Evolutionary conservation across 768 basidiomycete genomes (phyloP), one percentile per base, ranked within the genome.

Genomic region (Rhodotorula sphaerocarpa): DNA sequence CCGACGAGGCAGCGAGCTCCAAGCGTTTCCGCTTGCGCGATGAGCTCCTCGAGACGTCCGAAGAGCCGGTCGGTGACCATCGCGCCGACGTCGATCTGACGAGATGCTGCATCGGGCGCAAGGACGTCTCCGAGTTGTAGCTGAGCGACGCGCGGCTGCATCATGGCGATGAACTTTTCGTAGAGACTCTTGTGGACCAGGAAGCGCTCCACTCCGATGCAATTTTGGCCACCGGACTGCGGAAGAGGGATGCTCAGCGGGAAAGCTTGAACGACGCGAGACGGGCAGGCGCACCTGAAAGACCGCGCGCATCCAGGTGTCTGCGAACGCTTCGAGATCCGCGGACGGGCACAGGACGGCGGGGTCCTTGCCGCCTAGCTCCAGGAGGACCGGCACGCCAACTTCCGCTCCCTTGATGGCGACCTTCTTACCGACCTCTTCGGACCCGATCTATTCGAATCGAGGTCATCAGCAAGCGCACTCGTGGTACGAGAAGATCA

Each of bases 171-270:
- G 52, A 97, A 81, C 9, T 84, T 82, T 50, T 90, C 82, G 70
- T 91, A 86, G 70, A 89, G 85, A 0, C 80, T 79, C 0, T 78
- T 73, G 71, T 91, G 90, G 42, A 97, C 89, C 50, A 97, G 82
- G 67, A 97, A 81, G 3, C 91, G 83, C 75, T 99, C 93, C 66
- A 92, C 88, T 41, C 92, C 93, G 70, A 99, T 93, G 75, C 93
- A 99, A 71, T 96, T 96, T 77, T 96, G 93, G 27, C 92, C 92
- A 54, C 82, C 82, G 62, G 90, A 79, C 90, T 91, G 72, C 18
- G 27, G 46, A 31, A 10, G 20, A 25, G 30, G 0, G 15, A 9
- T 54, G 25, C 3, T 6, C 54, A 45, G 57, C 47, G 46, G 54
- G 36, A 50, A 30, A n/a, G 31, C 7, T 36, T 36, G 7, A 16